Evolutionary conservation across 2,329 filamentous ascomycete species (phyloP), one percentile per base, ranked within the genome.

Genomic region (Cadophora gregata): DNA sequence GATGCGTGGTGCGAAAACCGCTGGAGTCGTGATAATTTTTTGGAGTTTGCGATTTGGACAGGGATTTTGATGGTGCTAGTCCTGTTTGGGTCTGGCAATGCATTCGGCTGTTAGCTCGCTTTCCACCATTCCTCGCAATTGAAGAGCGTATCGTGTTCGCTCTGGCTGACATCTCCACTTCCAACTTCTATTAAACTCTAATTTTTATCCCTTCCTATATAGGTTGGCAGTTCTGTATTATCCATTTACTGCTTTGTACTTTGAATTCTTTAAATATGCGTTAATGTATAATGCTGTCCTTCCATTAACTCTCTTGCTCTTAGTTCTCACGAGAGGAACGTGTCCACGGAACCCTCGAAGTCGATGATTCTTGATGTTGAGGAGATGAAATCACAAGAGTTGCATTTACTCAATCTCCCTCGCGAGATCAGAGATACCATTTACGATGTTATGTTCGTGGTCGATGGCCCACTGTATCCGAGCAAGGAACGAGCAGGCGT

Each of bases 381-480:
- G 27, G 61, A 65, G 56, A 31, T 64, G 8, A 8, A 16, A 3
- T 45, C 59, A 27, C 8, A 53, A 2, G 16, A 47, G 21, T 55
- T 33, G 4, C 4, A 19, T 27, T 63, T 70, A 21, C 58, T 70
- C 9, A 50, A 58, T 29, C 51, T 72, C 14, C 70, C 69, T 4
- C 65, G 65, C 0, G 70, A 72, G 58, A 67, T 72, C 27, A 61
- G 69, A 67, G 69, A 72, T 61, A 24, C 63, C n/a, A 67, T 70
- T 24, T 71, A 71, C 48, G 48, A 21, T 16, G n/a, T 72, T 16
- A 62, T 70, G 6, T 69, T 70, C 38, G 27, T 60, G 24, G 55
- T 45, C 7, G 50, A 66, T 47, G 55, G 24, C 1, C 68, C 59
- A 7, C 50, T 72, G 4, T 72, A 70, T 55, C 68, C 70, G 42